Evolutionary conservation across 805 yeast species (phyloP), one percentile per base, ranked within the genome.

Genomic region (Nematodospora valgi): DNA sequence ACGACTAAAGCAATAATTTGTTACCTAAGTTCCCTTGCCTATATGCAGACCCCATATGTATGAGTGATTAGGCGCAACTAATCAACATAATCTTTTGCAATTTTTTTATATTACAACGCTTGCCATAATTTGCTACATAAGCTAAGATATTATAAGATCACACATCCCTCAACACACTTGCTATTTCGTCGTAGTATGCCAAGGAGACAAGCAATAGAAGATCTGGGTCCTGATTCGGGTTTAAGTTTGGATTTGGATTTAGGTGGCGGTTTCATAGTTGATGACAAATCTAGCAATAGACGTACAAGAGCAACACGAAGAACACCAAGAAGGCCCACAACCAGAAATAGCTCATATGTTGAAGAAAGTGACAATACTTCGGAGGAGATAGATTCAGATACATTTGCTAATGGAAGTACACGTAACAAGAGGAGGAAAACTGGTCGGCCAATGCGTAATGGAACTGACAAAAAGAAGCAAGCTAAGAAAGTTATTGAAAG

Each of bases 221-320:
- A 13, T 11, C 30, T 5, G n/a, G 32, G 13, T 16, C 48, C 26
- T 24, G 27, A 16, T 3, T 3, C 18, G 21, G 35, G 17, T 11
- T 30, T 32, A 11, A 31, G 17, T 3, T 34, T 35, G 4, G 33
- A 32, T 17, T 28, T 24, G 3, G 38, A 35, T 23, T 16, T 25
- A 14, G 47, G 47, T n/a, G 76, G 74, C 6, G 76, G 74, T 13
- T 70, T 70, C 41, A 47, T 70, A 3, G 50, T 52, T 6, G 59
- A 64, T 42, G 74, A 68, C 40, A 62, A 64, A 8, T 51, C 45
- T 13, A 43, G 41, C 29, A 47, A 45, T 30, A 41, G 51, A 21
- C 43, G 43, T 30, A 44, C 46, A 32, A 40, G 51, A 19, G 39
- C 46, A 8, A n/a, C n/a, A n/a, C 30, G 39, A 29, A 36, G 36